Evolutionary conservation across 306 rosid species (phyloP).

Genomic region (Gynostemma pentaphyllum): DNA sequence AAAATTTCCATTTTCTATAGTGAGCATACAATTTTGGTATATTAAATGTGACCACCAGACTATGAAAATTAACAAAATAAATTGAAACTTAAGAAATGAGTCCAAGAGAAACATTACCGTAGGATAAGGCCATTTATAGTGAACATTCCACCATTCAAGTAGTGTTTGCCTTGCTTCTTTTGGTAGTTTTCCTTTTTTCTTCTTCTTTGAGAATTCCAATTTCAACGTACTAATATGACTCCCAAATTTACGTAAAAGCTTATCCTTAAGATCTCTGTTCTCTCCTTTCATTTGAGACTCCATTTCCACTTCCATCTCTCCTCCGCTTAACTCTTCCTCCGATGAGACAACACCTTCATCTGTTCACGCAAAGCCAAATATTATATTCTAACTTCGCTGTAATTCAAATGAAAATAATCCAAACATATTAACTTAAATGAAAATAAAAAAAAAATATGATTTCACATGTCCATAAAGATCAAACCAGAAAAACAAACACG

Average conservation of each 20-base stretch:
- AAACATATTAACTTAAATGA: no score
- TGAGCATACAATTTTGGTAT: no score
- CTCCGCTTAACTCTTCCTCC: slow-evolving; percentile 60
- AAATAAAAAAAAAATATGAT: no score
- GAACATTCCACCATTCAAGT: slow-evolving; percentile 85
- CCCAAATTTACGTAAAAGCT: slow-evolving; percentile 74
- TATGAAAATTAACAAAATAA: not conserved
- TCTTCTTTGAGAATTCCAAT: slow-evolving; percentile 77
- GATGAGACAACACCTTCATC: slow-evolving; percentile 75
- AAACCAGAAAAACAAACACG: no score
- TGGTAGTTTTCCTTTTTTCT: slow-evolving; percentile 85
- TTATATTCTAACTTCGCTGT: not conserved
- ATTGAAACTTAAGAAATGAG: not conserved
- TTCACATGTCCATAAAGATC: no score
- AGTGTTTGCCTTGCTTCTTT: slow-evolving; percentile 83
- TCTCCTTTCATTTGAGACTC: slow-evolving; percentile 42
- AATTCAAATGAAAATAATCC: not conserved
- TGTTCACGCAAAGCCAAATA: not conserved
- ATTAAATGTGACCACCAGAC: not conserved
- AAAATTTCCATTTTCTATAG: no score
- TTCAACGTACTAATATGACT: slow-evolving; percentile 68
- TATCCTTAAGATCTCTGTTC: slow-evolving; percentile 72
- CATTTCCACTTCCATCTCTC: slow-evolving; percentile 38
- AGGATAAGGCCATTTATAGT: slow-evolving; percentile 94
- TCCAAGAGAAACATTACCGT: slow-evolving; percentile 63